phyloP scores from a whole-genome alignment of 1,284 basidiomycete genomes.

The Xerocomus nothofagi region DNA sequence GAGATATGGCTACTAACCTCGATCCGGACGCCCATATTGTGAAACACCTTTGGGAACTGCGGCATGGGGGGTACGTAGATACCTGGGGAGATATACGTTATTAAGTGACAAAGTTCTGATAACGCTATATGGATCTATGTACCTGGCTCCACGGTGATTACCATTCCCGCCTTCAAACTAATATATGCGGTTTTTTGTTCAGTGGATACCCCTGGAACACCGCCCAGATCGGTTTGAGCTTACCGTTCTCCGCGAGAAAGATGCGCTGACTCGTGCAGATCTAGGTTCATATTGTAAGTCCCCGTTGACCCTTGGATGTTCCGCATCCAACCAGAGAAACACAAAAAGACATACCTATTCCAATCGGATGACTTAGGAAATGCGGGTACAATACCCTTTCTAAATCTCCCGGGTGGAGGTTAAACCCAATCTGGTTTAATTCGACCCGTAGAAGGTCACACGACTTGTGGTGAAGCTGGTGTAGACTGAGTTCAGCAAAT shows the following conservation, averaged over 20 bases:
- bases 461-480: constrained; percentile 80
- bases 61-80: constrained; percentile 82
- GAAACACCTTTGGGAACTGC: constrained; percentile 82
- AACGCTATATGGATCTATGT: constrained; percentile 24
- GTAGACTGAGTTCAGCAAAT: constrained; percentile 54
- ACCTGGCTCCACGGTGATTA: constrained; percentile 86
- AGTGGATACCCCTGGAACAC: constrained; percentile 2
- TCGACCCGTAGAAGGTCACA: constrained; percentile 72
- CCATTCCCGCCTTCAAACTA: constrained; percentile 76
- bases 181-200: constrained; percentile 12
- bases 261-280: constrained; percentile 75
- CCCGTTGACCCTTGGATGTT: constrained; percentile 13
- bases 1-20: constrained; percentile 52
- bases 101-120: constrained; percentile 2
- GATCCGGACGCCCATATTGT: constrained; percentile 87
- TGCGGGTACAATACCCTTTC: constrained; percentile 85
- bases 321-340: neutral
- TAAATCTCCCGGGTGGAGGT: constrained; percentile 62
- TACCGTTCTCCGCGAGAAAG: constrained; percentile 46
- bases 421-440: constrained; percentile 82
- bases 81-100: constrained; percentile 39
- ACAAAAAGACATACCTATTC: constrained; percentile 57
- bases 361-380: constrained; percentile 83
- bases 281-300: constrained; percentile 40
- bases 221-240: constrained; percentile 20